These are phyloP conservation scores for Aspergillus sp. DNA, from an alignment of 2,329 filamentous ascomycete genomes.

Conservation along the genomic window DNA sequence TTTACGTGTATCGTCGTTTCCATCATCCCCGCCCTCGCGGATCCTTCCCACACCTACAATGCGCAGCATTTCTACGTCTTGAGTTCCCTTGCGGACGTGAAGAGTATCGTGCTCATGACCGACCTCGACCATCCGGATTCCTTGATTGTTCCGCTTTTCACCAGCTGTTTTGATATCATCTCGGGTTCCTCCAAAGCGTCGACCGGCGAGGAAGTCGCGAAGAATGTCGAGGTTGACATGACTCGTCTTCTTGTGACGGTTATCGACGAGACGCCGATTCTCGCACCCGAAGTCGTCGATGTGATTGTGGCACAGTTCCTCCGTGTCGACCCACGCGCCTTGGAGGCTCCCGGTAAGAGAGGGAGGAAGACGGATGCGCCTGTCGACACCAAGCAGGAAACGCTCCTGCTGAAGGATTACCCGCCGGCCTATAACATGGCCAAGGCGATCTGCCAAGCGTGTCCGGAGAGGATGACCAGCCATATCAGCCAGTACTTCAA, in stretches of 20 bases:
- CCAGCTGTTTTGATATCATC: conserved; percentile 82
- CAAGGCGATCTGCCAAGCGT: conserved; percentile 82
- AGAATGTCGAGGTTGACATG: conserved; percentile 90
- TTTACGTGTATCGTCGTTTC: conserved; percentile 80
- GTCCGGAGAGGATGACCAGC: conserved; percentile 86
- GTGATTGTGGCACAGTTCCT: conserved; percentile 93
- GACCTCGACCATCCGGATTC: conserved; percentile 76
- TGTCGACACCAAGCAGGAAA: conserved; percentile 68
- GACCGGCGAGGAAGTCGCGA: conserved; percentile 72
- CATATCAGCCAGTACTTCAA: conserved; percentile 96
- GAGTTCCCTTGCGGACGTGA: conserved; percentile 78
- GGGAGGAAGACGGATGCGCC: conserved; percentile 46
- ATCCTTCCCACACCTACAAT: conserved; percentile 83
- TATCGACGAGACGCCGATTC: conserved; percentile 71
- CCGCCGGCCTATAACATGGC: conserved; percentile 95
- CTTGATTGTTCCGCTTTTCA: conserved; percentile 73
- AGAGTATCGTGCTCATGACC: conserved; percentile 84
- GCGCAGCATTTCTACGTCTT: conserved; percentile 87
- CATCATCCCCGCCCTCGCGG: conserved; percentile 73
- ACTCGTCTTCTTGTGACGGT: conserved; percentile 74
- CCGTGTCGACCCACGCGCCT: conserved; percentile 62
- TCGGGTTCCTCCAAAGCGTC: conserved; percentile 65
- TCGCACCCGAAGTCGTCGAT: conserved; percentile 77
- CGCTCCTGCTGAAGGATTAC: conserved; percentile 73
- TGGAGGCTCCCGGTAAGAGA: conserved; percentile 45